Conservation (phyloP, 371 early-diverging fungal species). For the Zychaea mexicana region DNA sequence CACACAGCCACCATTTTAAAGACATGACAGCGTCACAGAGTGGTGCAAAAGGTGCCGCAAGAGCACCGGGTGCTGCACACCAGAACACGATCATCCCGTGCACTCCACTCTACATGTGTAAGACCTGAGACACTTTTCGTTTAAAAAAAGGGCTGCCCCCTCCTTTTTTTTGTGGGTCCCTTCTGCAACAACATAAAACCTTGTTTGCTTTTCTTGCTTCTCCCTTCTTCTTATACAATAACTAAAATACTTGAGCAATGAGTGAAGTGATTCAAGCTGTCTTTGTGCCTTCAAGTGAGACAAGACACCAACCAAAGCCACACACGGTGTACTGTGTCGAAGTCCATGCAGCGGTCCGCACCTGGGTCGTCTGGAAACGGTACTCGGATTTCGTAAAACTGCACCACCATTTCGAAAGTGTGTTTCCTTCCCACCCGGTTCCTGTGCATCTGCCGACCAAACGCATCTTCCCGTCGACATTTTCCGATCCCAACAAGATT, state of each 20-base stretch:
- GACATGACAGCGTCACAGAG: no score
- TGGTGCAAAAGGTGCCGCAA: no score
- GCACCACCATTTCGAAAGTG: constrained; percentile 44
- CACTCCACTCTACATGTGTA: no score
- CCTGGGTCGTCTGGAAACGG: constrained; percentile 85
- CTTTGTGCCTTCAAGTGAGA: constrained; percentile 65
- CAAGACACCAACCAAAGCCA: constrained; percentile 59
- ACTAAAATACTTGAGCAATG: no score
- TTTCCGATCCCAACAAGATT: constrained; percentile 60
- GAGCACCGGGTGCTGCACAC: no score
- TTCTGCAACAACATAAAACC: no score
- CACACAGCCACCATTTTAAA: no score
- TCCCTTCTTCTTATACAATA: constrained; percentile 16
- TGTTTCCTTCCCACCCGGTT: constrained; percentile 61
- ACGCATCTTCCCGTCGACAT: constrained; percentile 61
- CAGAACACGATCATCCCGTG: no score
- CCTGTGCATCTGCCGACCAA: constrained; percentile 69
- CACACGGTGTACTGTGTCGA: constrained; percentile 73
- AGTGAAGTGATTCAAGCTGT: constrained; percentile 63
- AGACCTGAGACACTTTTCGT: not conserved
- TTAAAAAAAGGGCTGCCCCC: not conserved
- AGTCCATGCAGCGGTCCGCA: constrained; percentile 76
- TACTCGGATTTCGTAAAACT: constrained; percentile 83
- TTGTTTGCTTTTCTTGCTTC: constrained; percentile 9
- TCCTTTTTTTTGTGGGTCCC: not conserved